phyloP scores from a whole-genome alignment of 2,329 filamentous ascomycete genomes.

The Pyrenochaeta sp. region DNA sequence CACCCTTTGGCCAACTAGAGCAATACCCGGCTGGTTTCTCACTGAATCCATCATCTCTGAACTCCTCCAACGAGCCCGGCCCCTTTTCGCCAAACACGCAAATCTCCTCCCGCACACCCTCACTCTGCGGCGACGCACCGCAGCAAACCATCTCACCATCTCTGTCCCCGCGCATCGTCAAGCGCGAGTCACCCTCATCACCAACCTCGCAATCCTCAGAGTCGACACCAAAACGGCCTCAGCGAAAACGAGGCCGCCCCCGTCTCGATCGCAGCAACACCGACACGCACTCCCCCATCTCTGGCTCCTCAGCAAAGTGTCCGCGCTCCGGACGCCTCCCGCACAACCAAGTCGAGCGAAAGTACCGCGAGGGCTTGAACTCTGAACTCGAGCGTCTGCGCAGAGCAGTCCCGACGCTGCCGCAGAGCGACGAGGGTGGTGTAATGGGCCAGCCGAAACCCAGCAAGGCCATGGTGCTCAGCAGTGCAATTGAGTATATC shows the following conservation, averaged over 20 bases:
- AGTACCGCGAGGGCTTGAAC: conserved; percentile 40
- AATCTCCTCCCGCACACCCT: conserved; percentile 38
- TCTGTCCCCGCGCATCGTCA: conserved; percentile 36
- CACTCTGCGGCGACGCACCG: conserved; percentile 41
- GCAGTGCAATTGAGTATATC: conserved; percentile 44
- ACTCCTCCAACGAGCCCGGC: conserved; percentile 20
- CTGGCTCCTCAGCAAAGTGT: conserved; percentile 22
- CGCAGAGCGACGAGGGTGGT: conserved; percentile 34
- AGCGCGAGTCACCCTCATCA: conserved; percentile 38
- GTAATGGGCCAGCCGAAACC: conserved; percentile 39
- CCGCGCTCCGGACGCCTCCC: conserved; percentile 34
- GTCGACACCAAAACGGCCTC: conserved; percentile 32
- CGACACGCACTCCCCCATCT: conserved; percentile 18
- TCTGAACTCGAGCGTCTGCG: conserved; percentile 39
- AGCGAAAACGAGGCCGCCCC: conserved; percentile 42
- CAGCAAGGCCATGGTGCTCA: conserved; percentile 43
- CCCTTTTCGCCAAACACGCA: conserved; percentile 25
- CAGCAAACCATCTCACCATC: conserved; percentile 31
- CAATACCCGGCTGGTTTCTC: conserved; percentile 25
- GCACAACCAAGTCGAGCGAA: conserved; percentile 46
- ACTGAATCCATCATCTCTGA: conserved; percentile 22
- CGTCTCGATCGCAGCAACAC: conserved; percentile 33
- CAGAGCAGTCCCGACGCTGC: conserved; percentile 37
- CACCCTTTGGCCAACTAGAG: conserved; percentile 30
- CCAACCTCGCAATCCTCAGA: conserved; percentile 26